Percentiles rank a stretch among this genome's conserved stretches.
Conservation (phyloP, 2,329 filamentous ascomycete genomes). For the Beauveria varroae region DNA sequence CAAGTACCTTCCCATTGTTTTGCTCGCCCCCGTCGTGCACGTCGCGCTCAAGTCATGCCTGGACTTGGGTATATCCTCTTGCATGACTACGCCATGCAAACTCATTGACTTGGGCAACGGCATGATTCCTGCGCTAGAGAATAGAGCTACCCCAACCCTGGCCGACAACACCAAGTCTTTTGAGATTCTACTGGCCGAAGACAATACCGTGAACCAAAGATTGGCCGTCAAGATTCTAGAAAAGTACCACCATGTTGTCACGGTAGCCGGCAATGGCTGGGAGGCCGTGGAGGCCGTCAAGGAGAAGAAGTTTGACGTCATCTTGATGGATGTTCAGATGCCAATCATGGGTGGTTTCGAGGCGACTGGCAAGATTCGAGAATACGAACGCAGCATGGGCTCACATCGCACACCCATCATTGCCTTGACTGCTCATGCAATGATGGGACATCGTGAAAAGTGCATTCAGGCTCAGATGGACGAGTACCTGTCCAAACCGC, state of each 20-base stretch:
- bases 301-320: slow-evolving; percentile 87
- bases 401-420: slow-evolving; percentile 88
- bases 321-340: slow-evolving; percentile 99
- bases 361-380: slow-evolving; percentile 90
- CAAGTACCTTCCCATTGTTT: slow-evolving; percentile 94
- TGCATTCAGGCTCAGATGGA: slow-evolving; percentile 99
- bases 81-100: slow-evolving; percentile 95
- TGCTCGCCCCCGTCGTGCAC: slow-evolving; percentile 80
- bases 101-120: slow-evolving; percentile 92
- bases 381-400: slow-evolving; percentile 79
- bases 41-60: slow-evolving; percentile 90
- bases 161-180: slow-evolving; percentile 94
- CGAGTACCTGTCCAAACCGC: slow-evolving; percentile 92
- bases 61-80: slow-evolving; percentile 94
- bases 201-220: slow-evolving; percentile 95
- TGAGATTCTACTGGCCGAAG: slow-evolving; percentile 89
- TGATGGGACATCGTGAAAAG: slow-evolving; percentile 96
- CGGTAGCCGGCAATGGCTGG: slow-evolving; percentile 88
- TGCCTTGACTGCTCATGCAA: slow-evolving; percentile 92
- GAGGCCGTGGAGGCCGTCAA: slow-evolving; percentile 92
- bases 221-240: slow-evolving; percentile 94
- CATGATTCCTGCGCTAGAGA: slow-evolving; percentile 91
- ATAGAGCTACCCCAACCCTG: slow-evolving; percentile 80
- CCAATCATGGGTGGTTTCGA: slow-evolving; percentile 99
- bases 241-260: slow-evolving; percentile 89